Percentiles rank a stretch among this genome's conserved stretches.
phyloP scores from a whole-genome alignment of 2,329 filamentous ascomycete species.

The Chalara sp. region DNA sequence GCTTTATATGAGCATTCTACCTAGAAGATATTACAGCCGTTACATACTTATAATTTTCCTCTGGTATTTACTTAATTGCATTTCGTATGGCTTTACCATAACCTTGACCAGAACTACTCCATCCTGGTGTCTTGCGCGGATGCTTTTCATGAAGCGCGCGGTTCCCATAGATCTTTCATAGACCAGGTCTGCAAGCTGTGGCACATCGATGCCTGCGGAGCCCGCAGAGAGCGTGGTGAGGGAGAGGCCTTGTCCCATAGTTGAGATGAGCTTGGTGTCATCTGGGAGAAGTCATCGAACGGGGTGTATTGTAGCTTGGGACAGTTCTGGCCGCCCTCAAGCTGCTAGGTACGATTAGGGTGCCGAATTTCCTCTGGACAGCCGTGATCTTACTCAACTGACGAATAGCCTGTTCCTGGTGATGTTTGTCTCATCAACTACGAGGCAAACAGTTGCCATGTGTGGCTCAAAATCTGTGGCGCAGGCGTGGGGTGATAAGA shows the following conservation, averaged over 20 bases:
- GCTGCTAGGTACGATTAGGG: slow-evolving; percentile 4
- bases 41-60: slow-evolving; percentile 65
- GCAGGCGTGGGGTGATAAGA: too few species aligned
- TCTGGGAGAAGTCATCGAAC: slow-evolving; percentile 21
- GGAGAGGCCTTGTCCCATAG: slow-evolving; percentile 96
- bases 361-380: too few species aligned
- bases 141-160: slow-evolving; percentile 93
- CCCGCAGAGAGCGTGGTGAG: slow-evolving; percentile 86
- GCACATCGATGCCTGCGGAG: slow-evolving; percentile 86
- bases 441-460: too few species aligned
- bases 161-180: slow-evolving; percentile 92
- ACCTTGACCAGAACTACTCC: slow-evolving; percentile 92
- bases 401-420: too few species aligned
- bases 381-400: too few species aligned
- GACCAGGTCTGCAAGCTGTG: slow-evolving; percentile 81
- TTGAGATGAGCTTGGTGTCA: slow-evolving; percentile 21
- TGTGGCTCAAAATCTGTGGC: too few species aligned
- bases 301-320: slow-evolving; percentile 6
- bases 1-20: slow-evolving; percentile 9
- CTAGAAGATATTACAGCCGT: background rate
- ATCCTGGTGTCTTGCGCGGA: slow-evolving; percentile 82
- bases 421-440: too few species aligned
- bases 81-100: slow-evolving; percentile 84
- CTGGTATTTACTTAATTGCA: slow-evolving; percentile 75
- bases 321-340: slow-evolving; percentile 15